Base-by-base conservation (phyloP, 306 rosid species). In the Abrus precatorius region DNA sequence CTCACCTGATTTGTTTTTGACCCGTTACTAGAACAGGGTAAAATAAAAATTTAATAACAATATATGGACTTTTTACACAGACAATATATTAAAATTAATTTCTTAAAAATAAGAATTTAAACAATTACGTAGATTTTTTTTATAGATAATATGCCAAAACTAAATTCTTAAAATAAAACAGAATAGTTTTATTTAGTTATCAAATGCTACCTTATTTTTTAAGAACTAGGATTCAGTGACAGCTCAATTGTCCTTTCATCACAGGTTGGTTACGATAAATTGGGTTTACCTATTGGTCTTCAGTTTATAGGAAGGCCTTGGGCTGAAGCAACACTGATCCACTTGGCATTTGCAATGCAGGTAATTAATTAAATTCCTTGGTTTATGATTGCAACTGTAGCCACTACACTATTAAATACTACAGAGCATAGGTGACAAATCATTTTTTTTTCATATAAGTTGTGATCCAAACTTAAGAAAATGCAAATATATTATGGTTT, bases 271-370 rank as follows among this genome's bases (percentile, higher is more conserved):
- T 95, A 92, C 38, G 94, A 90, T 64, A 86, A 86, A 81, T 36
- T 52, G 40, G 98, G 98, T 50, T 78, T 95, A 85, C 97, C 98
- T 6, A 94, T 94, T 79, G 98, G 98, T 32, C 94, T 95, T 84
- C 98, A 95, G 84, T 90, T 95, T 80, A 89, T 95, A 52, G 97
- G 97, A 67, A 85, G 74, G 82, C 97, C 97, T 64, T 95, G 98
- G 98, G 88, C 91, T 45, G 98, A 95, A 85, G 86, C 97, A 77
- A 91, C 97, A 41, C 72, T 95, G n/a, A 84, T 92, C 73, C 95
- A 86, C 86, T 80, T 95, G 47, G 95, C 97, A 54, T 85, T n/a
- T 81, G 94, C 95, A 69, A 76, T 86, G 95, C 95, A 91, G 93
- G 97, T 93, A 75, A 41, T 12, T 93, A 75, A 41, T 12, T 40